Percentiles rank a stretch among this genome's conserved stretches.
These are phyloP conservation scores for Debaryomyces nepalensis DNA, from an alignment of 1,139 yeast species.

Conservation along the genomic window DNA sequence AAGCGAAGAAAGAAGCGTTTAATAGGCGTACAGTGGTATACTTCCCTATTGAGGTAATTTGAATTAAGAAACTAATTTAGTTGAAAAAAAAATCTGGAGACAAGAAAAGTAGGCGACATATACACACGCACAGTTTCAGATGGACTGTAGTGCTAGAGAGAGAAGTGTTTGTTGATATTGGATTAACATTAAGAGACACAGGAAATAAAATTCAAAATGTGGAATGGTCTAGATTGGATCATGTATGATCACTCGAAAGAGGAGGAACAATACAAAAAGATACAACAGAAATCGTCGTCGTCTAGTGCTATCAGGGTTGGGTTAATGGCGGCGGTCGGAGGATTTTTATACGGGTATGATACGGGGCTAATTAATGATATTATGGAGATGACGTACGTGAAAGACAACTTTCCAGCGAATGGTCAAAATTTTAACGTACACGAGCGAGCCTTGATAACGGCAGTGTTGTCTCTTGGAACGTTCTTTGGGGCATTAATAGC, in stretches of 20 bases:
- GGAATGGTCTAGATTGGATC: slow-evolving; percentile 29
- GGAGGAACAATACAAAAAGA: slow-evolving; percentile 44
- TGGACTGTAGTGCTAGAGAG: background rate
- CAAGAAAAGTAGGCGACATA: background rate
- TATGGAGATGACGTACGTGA: slow-evolving; percentile 69
- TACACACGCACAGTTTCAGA: background rate
- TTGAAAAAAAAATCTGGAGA: background rate
- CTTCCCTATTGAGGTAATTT: background rate
- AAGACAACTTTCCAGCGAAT: slow-evolving; percentile 54
- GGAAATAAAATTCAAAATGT: slow-evolving; percentile 9
- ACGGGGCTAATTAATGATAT: slow-evolving; percentile 79
- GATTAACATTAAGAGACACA: background rate
- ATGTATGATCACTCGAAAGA: slow-evolving; percentile 43
- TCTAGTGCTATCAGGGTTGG: slow-evolving; percentile 71
- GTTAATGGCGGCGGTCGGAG: slow-evolving; percentile 78
- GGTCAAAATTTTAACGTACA: slow-evolving; percentile 53
- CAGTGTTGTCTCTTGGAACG: slow-evolving; percentile 74
- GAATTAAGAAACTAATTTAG: background rate
- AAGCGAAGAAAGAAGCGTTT: background rate
- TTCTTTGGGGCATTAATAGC: slow-evolving; percentile 76
- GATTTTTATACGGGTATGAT: slow-evolving; percentile 82
- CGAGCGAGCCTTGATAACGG: slow-evolving; percentile 71
- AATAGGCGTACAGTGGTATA: background rate
- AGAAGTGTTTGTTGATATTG: slow-evolving; percentile 6
- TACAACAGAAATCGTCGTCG: slow-evolving; percentile 56